Base-by-base conservation (phyloP, 306 rosid species). In the Vigna unguiculata region DNA sequence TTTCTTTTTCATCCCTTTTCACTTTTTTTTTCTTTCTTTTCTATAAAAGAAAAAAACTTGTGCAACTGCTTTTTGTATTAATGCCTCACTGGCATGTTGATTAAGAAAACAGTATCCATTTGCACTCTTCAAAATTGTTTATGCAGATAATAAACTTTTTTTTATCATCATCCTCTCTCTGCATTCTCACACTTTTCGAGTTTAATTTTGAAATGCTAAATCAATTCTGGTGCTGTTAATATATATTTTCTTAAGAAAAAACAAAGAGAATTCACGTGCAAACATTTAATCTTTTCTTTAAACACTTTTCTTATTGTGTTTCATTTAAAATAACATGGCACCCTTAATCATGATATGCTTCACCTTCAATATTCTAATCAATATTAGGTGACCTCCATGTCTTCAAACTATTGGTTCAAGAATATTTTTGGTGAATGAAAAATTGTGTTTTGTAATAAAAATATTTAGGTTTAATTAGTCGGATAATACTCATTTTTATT, bases 1-100 rank as follows among this genome's bases (percentile, higher is more conserved):
- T 66, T 80, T 80, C 74, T 67, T 46, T 49, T 57, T 80, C 47
- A 59, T 24, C 11, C 32, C 9, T 46, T 34, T 22, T 30, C 32
- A 2, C 5, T 54, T 41, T 65, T 9, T 3, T 52, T 17, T 54
- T 28, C 16, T 2, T 40, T 6, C 9, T 52, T 3, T 25, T 38
- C 11, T 9, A 9, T 8, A 40, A 40, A 66, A 36, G 9, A 30
- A 32, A 7, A 28, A 28, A 28, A 28, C 30, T 34, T 45, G 62
- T 17, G 69, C 13, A 43, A 63, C 24, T 80, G 59, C 69, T 48
- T 21, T 45, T 14, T 57, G 49, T 16, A 21, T 55, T 55, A 14
- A 53, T 71, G 40, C 59, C 49, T 80, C 3, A 1, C 62, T 80
- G 62, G 16, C 28, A 32, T 52, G 11, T 17, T 46, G 64, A 36